A percentile compares a stretch with the other conserved stretches of the same genome.
These are phyloP conservation scores for Ceratorhiza oryzae-sativae DNA, from an alignment of 1,284 basidiomycete species.

Conservation along the genomic window DNA sequence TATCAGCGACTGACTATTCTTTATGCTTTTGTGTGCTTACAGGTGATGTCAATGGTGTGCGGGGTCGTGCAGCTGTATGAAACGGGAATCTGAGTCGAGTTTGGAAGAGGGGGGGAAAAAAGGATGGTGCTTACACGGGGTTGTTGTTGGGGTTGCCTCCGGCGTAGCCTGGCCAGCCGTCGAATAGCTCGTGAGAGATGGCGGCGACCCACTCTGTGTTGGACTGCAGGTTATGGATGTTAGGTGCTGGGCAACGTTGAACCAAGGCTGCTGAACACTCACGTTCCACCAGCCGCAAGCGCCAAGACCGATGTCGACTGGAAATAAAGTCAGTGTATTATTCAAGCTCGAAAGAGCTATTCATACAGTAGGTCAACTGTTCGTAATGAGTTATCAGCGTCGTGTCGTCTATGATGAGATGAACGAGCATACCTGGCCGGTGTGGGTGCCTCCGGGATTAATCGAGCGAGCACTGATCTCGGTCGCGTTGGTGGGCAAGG, in stretches of 20 bases:
- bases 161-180: conserved; percentile 30
- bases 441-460: conserved; percentile 31
- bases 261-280: not conserved
- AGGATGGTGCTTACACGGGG: conserved; percentile 11
- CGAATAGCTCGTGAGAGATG: conserved; percentile 28
- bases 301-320: conserved; percentile 21
- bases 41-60: not conserved
- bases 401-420: not conserved
- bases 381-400: not conserved
- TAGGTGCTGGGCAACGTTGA: too few relatives aligned
- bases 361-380: conserved; percentile 35
- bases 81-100: not conserved
- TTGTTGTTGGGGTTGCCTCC: conserved; percentile 38
- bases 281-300: conserved; percentile 31
- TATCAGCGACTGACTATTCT: not conserved
- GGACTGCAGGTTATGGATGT: not conserved
- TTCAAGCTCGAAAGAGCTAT: not conserved
- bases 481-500: conserved; percentile 28
- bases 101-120: too few relatives aligned
- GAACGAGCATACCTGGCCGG: conserved; percentile 20
- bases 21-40: not conserved
- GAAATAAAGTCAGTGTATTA: not conserved
- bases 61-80: not conserved
- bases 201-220: conserved; percentile 17
- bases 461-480: conserved; percentile 19